phyloP scores from a whole-genome alignment of 257 asterid species.

The Penstemon eatonii region DNA sequence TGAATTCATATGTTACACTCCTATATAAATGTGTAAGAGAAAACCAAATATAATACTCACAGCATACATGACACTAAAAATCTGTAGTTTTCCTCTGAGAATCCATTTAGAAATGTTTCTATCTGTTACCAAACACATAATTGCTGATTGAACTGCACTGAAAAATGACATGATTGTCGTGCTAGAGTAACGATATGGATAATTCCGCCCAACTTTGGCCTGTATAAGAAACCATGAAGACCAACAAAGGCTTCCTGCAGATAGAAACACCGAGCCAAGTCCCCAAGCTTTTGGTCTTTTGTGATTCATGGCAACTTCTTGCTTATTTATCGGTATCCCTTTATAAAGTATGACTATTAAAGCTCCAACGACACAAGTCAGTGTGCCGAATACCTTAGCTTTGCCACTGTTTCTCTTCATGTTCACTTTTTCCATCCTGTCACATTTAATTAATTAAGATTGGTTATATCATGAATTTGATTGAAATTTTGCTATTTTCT shows the following conservation, averaged over 20 bases:
- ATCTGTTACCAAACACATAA: conserved; percentile 41
- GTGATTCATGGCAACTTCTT: conserved; percentile 1
- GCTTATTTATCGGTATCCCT: conserved; percentile 41
- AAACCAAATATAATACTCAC: conserved; percentile 39
- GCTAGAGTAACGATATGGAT: conserved; percentile 65
- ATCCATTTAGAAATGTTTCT: conserved; percentile 57
- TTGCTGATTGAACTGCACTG: conserved; percentile 60
- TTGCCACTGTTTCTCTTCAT: conserved; percentile 51
- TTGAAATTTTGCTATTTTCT: not conserved
- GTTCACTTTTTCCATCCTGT: conserved; percentile 65
- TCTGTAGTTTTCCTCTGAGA: conserved; percentile 51
- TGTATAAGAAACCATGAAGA: conserved; percentile 77
- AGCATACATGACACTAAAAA: conserved; percentile 44
- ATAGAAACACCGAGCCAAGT: conserved; percentile 56
- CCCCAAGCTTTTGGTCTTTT: conserved; percentile 33
- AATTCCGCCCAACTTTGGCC: conserved; percentile 54
- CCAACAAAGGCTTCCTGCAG: conserved; percentile 58
- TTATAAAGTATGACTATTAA: conserved; percentile 54
- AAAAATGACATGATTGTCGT: conserved; percentile 64
- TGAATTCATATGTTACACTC: not conserved
- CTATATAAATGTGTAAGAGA: not conserved
- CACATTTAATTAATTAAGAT: not conserved
- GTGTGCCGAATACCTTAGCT: conserved; percentile 61
- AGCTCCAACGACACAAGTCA: conserved; percentile 54
- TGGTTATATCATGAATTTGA: not conserved